A percentile compares a stretch with the other conserved stretches of the same genome.
These are phyloP conservation scores for Harrya chromipes DNA, from an alignment of 768 basidiomycete genomes.

Conservation along the genomic window DNA sequence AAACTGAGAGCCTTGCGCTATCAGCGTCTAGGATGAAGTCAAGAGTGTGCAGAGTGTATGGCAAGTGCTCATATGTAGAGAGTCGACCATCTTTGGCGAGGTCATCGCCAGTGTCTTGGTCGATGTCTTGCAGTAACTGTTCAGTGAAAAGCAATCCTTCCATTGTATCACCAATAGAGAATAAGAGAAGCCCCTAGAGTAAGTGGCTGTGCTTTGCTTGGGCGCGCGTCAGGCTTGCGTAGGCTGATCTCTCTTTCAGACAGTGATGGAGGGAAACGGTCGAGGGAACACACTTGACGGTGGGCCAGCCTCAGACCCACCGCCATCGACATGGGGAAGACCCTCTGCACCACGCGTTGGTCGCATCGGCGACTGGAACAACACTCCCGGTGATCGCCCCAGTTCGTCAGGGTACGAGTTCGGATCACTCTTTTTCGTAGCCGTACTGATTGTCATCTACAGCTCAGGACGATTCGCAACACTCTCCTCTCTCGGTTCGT, in stretches of 20 bases:
- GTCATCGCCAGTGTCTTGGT: constrained; percentile 77
- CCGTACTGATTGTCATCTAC: background rate
- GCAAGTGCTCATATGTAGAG: constrained; percentile 92
- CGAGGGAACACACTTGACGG: constrained; percentile 50
- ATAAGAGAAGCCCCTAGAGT: constrained; percentile 89
- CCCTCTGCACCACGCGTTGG: constrained; percentile 44
- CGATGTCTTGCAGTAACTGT: constrained; percentile 75
- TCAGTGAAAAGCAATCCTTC: constrained; percentile 98
- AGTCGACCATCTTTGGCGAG: constrained; percentile 78
- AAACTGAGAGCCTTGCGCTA: constrained; percentile 91
- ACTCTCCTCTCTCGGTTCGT: constrained; percentile 30
- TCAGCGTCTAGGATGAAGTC: constrained; percentile 61
- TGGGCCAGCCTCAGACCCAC: constrained; percentile 40
- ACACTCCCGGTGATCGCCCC: constrained; percentile 10
- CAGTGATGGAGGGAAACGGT: constrained; percentile 41
- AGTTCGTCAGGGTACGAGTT: constrained; percentile 13
- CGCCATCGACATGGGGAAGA: constrained; percentile 46
- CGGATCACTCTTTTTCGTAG: background rate
- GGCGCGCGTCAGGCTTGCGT: no score
- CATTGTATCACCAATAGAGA: no score
- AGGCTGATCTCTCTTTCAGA: no score
- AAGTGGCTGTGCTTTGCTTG: no score
- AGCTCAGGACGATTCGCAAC: constrained; percentile 35
- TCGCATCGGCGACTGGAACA: constrained; percentile 50
- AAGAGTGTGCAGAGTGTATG: constrained; percentile 94